Evolutionary conservation across 352 stramenopile species (phyloP).

Genomic region (Pythium aquatile): DNA sequence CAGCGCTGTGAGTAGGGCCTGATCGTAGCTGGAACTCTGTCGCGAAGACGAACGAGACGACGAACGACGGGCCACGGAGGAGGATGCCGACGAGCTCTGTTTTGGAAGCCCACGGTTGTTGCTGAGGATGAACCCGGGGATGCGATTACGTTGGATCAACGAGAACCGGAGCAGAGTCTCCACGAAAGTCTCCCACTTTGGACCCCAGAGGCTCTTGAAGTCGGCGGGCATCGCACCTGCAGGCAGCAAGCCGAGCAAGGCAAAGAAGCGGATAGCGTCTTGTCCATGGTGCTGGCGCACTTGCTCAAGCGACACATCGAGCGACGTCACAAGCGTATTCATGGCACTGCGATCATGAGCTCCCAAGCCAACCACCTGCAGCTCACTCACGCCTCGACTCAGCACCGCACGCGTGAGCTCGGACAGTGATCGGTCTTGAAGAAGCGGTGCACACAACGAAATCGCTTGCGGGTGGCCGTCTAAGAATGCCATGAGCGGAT

Average conservation of each 20-base stretch:
- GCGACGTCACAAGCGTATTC: constrained; percentile 73
- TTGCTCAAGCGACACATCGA: constrained; percentile 74
- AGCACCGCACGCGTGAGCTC: constrained; percentile 75
- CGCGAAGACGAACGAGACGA: constrained; percentile 27
- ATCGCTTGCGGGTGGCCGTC: constrained; percentile 82
- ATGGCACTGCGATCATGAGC: constrained; percentile 68
- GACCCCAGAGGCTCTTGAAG: constrained; percentile 74
- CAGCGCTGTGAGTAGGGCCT: constrained; percentile 55
- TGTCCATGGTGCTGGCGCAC: constrained; percentile 63
- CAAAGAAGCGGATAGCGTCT: constrained; percentile 76
- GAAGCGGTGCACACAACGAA: constrained; percentile 66
- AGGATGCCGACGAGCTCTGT: constrained; percentile 15
- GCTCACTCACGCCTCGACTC: constrained; percentile 61
- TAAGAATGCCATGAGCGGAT: constrained; percentile 79
- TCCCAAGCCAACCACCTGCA: constrained; percentile 63
- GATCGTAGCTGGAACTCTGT: constrained; percentile 48
- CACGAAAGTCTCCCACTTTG: constrained; percentile 60
- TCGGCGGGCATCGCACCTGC: constrained; percentile 73
- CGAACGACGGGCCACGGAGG: background rate
- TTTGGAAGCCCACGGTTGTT: constrained; percentile 56
- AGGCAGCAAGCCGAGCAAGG: constrained; percentile 63
- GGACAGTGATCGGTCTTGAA: constrained; percentile 70
- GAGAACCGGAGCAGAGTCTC: constrained; percentile 74
- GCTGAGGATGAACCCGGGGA: constrained; percentile 57
- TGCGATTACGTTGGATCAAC: constrained; percentile 71